phyloP scores from a whole-genome alignment of 768 basidiomycete species.

The Tephrocybe sp. region DNA sequence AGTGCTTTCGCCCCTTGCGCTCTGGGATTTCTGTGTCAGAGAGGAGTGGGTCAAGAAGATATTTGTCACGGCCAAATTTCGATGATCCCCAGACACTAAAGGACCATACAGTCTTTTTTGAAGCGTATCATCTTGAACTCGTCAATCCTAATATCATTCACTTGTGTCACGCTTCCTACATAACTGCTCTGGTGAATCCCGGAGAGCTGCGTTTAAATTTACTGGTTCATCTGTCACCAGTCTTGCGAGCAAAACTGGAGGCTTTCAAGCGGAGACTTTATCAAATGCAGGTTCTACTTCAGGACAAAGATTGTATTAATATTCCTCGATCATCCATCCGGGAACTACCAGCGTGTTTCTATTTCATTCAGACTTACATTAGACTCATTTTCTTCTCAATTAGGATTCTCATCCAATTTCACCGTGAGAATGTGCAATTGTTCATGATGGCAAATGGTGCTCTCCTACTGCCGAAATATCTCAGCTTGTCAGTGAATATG shows the following conservation, averaged over 20 bases:
- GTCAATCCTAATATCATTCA: constrained; percentile 9
- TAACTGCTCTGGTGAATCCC: neutral
- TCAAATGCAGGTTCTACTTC: neutral
- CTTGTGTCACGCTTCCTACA: constrained; percentile 1
- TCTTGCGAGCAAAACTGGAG: neutral
- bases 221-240: neutral
- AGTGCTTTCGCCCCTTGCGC: neutral
- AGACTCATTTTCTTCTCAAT: neutral
- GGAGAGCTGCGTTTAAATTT: neutral
- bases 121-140: constrained; percentile 12
- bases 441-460: constrained; percentile 9
- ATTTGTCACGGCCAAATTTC: neutral
- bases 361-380: neutral
- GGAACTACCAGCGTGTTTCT: neutral
- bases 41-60: constrained; percentile 3
- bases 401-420: constrained; percentile 16
- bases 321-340: neutral
- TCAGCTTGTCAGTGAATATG: no score
- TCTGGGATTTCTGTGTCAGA: constrained; percentile 1
- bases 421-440: neutral
- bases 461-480: neutral
- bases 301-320: neutral
- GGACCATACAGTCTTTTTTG: constrained; percentile 17
- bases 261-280: neutral
- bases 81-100: neutral